Conservation (phyloP, 768 basidiomycete species). For the Exidia glandulosa region DNA sequence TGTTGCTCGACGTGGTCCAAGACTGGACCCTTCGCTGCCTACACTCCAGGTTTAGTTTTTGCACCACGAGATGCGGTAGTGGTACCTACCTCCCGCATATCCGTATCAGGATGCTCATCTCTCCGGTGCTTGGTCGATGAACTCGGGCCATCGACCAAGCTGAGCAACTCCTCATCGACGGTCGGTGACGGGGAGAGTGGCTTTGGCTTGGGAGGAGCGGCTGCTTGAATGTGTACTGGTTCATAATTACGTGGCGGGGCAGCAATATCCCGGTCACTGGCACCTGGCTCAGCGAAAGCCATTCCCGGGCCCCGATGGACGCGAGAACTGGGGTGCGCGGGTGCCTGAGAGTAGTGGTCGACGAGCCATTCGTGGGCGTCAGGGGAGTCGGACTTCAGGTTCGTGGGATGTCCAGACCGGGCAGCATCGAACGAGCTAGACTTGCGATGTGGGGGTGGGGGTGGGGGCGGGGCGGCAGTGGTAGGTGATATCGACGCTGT, state of each 20-base stretch:
- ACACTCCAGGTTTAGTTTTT: too few species aligned
- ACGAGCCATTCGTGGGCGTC: constrained; percentile 54
- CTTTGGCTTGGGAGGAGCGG: constrained; percentile 6
- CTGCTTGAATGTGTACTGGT: constrained; percentile 13
- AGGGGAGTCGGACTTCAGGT: constrained; percentile 23
- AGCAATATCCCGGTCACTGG: constrained; percentile 31
- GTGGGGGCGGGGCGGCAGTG: neutral
- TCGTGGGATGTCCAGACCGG: neutral
- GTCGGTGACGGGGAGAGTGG: constrained; percentile 30
- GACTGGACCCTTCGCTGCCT: too few species aligned
- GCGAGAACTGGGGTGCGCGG: constrained; percentile 14
- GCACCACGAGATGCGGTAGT: too few species aligned
- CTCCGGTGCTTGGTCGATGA: constrained; percentile 2
- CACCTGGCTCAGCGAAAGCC: constrained; percentile 12
- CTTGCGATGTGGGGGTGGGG: too few species aligned
- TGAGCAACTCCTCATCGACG: constrained; percentile 54
- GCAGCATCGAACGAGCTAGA: too few species aligned
- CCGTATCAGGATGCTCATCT: neutral
- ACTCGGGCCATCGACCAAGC: constrained; percentile 48
- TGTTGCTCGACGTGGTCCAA: too few species aligned
- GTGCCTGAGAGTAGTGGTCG: constrained; percentile 36
- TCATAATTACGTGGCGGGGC: constrained; percentile 29
- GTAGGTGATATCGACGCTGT: constrained; percentile 2
- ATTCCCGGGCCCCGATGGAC: neutral
- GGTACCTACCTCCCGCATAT: too few species aligned